Conservation (phyloP, 805 yeast genomes). For the Cyberlindnera xylosilytica region DNA sequence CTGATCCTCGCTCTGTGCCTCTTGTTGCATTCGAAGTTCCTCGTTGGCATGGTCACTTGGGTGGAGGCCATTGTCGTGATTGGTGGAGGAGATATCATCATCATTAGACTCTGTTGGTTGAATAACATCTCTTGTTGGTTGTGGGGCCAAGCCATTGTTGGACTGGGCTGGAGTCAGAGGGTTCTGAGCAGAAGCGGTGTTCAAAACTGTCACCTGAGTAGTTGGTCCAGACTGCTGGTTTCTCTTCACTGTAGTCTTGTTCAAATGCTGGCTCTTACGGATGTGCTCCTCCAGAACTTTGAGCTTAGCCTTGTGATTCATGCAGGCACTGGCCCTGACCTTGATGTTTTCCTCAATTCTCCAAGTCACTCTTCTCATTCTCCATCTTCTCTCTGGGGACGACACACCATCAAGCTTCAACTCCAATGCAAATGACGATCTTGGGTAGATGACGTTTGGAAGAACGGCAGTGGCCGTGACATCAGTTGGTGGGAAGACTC, state of each 20-base stretch:
- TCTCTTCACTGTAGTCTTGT: conserved; percentile 30
- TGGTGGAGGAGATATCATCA: conserved; percentile 13
- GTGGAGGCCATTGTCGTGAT: conserved; percentile 15
- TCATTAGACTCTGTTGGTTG: conserved; percentile 11
- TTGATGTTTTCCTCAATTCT: conserved; percentile 80
- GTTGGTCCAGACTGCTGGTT: conserved; percentile 39
- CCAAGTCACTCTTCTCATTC: conserved; percentile 89
- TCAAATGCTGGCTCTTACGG: conserved; percentile 27
- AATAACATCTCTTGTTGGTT: conserved; percentile 5
- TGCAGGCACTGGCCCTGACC: conserved; percentile 57
- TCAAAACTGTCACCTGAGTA: conserved; percentile 32
- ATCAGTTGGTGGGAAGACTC: conserved; percentile 95
- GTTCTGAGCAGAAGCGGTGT: conserved; percentile 6
- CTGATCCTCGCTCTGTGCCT: conserved; percentile 20
- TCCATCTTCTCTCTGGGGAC: conserved; percentile 68
- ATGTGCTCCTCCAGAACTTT: conserved; percentile 41
- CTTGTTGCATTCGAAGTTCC: conserved; percentile 27
- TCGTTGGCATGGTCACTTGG: conserved; percentile 34
- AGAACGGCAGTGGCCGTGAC: conserved; percentile 82
- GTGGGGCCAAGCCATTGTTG: conserved; percentile 10
- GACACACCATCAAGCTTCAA: conserved; percentile 72
- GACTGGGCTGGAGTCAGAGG: conserved; percentile 20
- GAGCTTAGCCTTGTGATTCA: conserved; percentile 50
- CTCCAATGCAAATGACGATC: conserved; percentile 80
- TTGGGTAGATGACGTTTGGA: conserved; percentile 88